Evolutionary conservation across 129 eudicot genomes (phyloP), one percentile per base, ranked within the genome.

Genomic region (Mikania micrantha): DNA sequence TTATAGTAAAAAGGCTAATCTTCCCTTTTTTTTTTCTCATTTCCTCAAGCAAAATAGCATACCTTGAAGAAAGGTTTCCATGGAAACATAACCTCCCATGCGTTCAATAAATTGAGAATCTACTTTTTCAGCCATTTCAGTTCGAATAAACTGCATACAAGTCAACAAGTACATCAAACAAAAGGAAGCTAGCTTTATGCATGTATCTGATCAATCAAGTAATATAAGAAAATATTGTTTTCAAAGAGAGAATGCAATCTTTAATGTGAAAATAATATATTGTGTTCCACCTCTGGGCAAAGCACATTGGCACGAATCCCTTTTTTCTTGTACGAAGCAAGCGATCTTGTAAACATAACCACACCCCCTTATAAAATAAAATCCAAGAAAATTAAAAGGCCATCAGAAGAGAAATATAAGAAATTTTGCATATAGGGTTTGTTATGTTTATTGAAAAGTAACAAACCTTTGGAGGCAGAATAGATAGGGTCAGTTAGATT

Each of bases 301-400:
- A 93, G 95, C 28, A 85, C 92, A 71, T 93, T 93, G 53, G 87
- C 48, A 13, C 98, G 95, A 29, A 93, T 93, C 47, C 98, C 98
- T 67, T 93, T 78, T 21, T 77, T 77, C 81, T 88, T 93, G 87
- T 79, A 88, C 29, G 73, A 83, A 80, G 73, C 65, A 75, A 93
- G 91, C 42, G 98, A 79, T 82, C 98, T 80, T 24, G 86, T 86
- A 73, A 93, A 93, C 75, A 93, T 61, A 70, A 86, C 82, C 74
- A 93, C 90, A 38, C 98, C 98, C 36, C 98, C 98, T 93, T 74
- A 19, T 16, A 71, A 69, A 64, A 19, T 17, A 13, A 58, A 35
- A 40, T 25, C 22, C 44, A 62, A 35, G 31, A 28, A 44, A 59
- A 60, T 68, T 16, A 58, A 24, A 10, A 48, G 10, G n/a, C n/a